Percentiles rank a stretch among this genome's conserved stretches.
Evolutionary conservation across 2,329 filamentous ascomycete genomes (phyloP).

Genomic region (Corniculantispora saksenae): DNA sequence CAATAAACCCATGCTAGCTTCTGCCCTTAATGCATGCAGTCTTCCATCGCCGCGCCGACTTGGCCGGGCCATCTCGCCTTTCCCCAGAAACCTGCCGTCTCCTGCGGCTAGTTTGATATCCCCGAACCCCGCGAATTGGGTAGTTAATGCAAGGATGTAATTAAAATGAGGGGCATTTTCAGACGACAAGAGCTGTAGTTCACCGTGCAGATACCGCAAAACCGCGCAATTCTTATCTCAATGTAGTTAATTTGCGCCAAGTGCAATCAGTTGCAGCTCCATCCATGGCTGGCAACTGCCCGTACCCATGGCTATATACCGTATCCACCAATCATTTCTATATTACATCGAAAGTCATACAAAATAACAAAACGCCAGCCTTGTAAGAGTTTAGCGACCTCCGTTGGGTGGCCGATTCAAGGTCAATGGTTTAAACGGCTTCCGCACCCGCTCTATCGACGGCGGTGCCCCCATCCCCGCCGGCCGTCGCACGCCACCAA

Average conservation of each 20-base stretch:
- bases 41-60: background rate
- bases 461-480: slow-evolving; percentile 47
- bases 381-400: background rate
- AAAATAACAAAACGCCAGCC: background rate
- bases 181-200: too few relatives aligned
- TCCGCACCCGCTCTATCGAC: slow-evolving; percentile 52
- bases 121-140: background rate
- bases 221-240: too few relatives aligned
- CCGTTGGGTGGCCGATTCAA: slow-evolving; percentile 44
- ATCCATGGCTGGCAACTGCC: too few relatives aligned
- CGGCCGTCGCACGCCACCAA: slow-evolving; percentile 45
- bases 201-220: too few relatives aligned
- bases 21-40: background rate
- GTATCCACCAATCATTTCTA: too few relatives aligned
- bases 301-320: too few relatives aligned
- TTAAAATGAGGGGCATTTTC: background rate
- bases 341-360: too few relatives aligned
- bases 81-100: background rate
- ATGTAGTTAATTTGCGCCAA: too few relatives aligned
- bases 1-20: background rate
- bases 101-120: slow-evolving; percentile 1
- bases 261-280: too few relatives aligned
- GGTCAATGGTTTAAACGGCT: slow-evolving; percentile 59
- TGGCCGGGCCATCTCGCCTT: background rate
- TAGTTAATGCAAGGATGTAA: background rate